Conservation (phyloP, 73 alveolate genomes). For the Stentor roeselii region DNA sequence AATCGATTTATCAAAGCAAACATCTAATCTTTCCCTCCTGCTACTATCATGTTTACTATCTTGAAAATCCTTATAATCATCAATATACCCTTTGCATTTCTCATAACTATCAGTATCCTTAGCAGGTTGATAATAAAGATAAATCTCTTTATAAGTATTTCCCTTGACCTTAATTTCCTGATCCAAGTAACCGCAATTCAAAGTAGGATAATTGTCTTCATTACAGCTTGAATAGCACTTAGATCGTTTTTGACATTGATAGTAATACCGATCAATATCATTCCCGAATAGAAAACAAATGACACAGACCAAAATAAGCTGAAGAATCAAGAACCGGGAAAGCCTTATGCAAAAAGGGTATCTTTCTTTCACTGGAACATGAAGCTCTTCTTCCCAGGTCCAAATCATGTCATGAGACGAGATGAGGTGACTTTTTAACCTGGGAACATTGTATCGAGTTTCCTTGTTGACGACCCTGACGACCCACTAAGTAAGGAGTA, state of each 20-base stretch:
- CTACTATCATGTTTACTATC: not conserved
- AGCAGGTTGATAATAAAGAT: constrained; percentile 35
- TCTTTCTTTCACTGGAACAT: constrained; percentile 44
- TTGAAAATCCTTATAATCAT: constrained; percentile 28
- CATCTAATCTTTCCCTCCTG: constrained; percentile 46
- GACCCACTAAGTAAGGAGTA: constrained; percentile 43
- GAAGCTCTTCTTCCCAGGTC: constrained; percentile 57
- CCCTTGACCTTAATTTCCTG: constrained; percentile 43
- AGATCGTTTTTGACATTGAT: constrained; percentile 40
- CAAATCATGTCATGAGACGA: constrained; percentile 49
- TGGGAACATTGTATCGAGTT: constrained; percentile 49
- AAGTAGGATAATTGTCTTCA: constrained; percentile 48
- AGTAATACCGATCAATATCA: constrained; percentile 36
- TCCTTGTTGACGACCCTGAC: constrained; percentile 51
- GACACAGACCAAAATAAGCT: constrained; percentile 31
- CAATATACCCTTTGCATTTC: constrained; percentile 38
- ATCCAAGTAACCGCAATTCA: constrained; percentile 29
- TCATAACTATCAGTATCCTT: constrained; percentile 27
- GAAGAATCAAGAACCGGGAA: constrained; percentile 28
- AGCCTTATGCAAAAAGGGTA: constrained; percentile 37
- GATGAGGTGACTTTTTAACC: constrained; percentile 36
- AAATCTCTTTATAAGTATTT: constrained; percentile 37
- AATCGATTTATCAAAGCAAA: constrained; percentile 46
- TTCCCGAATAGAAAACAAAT: constrained; percentile 36
- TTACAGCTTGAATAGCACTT: constrained; percentile 49